These are phyloP conservation scores for Vigna unguiculata DNA, from an alignment of 306 rosid species.

Conservation along the genomic window DNA sequence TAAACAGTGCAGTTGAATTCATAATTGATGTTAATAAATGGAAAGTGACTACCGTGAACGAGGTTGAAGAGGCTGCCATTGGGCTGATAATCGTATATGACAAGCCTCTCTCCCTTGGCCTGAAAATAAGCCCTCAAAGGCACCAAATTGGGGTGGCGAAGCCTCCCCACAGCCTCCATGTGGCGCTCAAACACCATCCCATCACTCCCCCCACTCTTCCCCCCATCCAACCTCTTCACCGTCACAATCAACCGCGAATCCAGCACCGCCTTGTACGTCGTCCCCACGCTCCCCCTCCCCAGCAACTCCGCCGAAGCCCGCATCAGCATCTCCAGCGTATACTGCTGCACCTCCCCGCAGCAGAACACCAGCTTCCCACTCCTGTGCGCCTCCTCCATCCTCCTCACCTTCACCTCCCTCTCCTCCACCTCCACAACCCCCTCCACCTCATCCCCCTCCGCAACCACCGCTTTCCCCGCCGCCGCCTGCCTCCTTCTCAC, in stretches of 20 bases:
- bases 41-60: constrained; percentile 65
- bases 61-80: constrained; percentile 92
- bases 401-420: constrained; percentile 42
- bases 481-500: constrained; percentile 36
- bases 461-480: background rate
- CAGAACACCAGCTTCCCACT: constrained; percentile 77
- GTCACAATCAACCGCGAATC: constrained; percentile 68
- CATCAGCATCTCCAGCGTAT: constrained; percentile 84
- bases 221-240: constrained; percentile 87
- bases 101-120: constrained; percentile 86
- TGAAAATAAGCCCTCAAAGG: constrained; percentile 84
- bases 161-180: constrained; percentile 71
- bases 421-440: constrained; percentile 5
- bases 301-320: constrained; percentile 91
- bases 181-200: constrained; percentile 68
- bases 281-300: constrained; percentile 82
- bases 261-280: constrained; percentile 90
- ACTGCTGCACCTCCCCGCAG: constrained; percentile 66
- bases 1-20: background rate
- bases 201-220: constrained; percentile 55
- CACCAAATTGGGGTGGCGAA: constrained; percentile 87
- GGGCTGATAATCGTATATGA: constrained; percentile 83
- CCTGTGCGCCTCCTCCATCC: constrained; percentile 52
- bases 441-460: constrained; percentile 1
- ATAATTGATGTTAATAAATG: background rate